Evolutionary conservation across 208 protist species (phyloP), one percentile per base, ranked within the genome.

Genomic region (Trypanosomatidae sp.): DNA sequence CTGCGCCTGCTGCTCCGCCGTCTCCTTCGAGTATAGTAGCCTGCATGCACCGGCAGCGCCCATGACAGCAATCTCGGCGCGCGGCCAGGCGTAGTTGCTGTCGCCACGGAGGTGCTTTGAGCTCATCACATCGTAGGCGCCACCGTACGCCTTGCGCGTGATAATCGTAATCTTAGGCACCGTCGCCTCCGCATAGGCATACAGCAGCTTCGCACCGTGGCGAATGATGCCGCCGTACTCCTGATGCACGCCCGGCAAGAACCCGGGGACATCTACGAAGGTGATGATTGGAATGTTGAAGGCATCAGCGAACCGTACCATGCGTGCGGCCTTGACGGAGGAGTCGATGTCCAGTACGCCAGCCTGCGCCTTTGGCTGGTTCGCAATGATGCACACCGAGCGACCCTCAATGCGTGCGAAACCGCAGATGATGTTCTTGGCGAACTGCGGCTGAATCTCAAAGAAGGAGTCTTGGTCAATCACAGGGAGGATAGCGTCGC

Each of bases 251-350:
- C 94, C 97, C n/a, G 98, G 98, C 60, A 99, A 81, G 91, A 99
- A 99, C 66, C 98, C 98, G 39, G 98, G 98, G 64, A 99, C 98
- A 69, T 99, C 98, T 13, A 98, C 97, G 49, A 99, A 95, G 22
- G 98, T 99, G 53, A 99, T 22, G 55, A 99, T 85, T 22, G 98
- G 98, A 74, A 99, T 99, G 91, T 99, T 98, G 89, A 99, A 99
- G 56, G 92, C 85, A 74, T 99, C 98, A 70, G 96, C 98, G 84
- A 99, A 99, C 72, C 98, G 91, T 36, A 99, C 97, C 77, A 99
- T 98, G 46, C 97, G 87, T 3, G 95, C 96, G 2, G 85, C 97
- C 84, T 98, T 98, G 58, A 91, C 75, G 28, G 86, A 87, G 10
- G 89, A 84, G 79, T 97, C 81, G 62, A 99, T 98, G 72, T 99